A percentile compares a stretch with the other conserved stretches of the same genome.
Evolutionary conservation across 768 basidiomycete species (phyloP).

Genomic region (Boletus tylopilopsis): DNA sequence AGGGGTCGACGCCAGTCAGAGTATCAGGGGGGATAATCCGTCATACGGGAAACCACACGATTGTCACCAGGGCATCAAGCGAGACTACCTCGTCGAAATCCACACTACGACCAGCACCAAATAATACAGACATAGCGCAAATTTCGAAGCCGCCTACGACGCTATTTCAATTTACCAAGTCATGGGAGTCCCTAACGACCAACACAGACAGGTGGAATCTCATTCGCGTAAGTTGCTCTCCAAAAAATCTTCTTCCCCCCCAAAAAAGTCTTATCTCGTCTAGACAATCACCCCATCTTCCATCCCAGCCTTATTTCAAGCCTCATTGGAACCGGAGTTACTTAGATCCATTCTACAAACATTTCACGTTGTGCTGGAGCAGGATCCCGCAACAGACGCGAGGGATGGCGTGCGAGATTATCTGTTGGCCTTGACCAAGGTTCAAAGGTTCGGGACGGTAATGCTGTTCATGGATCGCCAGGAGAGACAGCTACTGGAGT

Average conservation of each 20-base stretch:
- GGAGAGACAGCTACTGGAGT: conserved; percentile 49
- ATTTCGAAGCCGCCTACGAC: conserved; percentile 36
- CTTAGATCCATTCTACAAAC: conserved; percentile 55
- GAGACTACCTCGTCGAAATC: conserved; percentile 4
- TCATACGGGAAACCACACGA: conserved; percentile 53
- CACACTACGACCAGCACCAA: not conserved
- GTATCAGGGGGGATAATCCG: conserved; percentile 76
- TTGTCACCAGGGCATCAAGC: conserved; percentile 42
- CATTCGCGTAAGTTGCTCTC: conserved; percentile 47
- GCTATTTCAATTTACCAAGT: conserved; percentile 59
- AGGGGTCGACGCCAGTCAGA: conserved; percentile 39
- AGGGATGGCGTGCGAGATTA: conserved; percentile 39
- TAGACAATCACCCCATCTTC: conserved; percentile 54
- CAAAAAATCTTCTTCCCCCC: not conserved
- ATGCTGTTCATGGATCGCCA: conserved; percentile 54
- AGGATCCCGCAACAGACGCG: conserved; percentile 7
- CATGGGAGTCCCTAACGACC: conserved; percentile 47
- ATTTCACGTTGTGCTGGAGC: conserved; percentile 36
- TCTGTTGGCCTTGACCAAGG: conserved; percentile 47
- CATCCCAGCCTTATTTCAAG: conserved; percentile 63
- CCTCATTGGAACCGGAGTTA: conserved; percentile 63
- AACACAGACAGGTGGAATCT: conserved; percentile 52
- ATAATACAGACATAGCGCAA: not conserved
- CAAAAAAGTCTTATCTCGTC: not conserved
- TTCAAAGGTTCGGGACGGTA: conserved; percentile 63